phyloP scores from a whole-genome alignment of 257 asterid species.

The Henckelia pumila region DNA sequence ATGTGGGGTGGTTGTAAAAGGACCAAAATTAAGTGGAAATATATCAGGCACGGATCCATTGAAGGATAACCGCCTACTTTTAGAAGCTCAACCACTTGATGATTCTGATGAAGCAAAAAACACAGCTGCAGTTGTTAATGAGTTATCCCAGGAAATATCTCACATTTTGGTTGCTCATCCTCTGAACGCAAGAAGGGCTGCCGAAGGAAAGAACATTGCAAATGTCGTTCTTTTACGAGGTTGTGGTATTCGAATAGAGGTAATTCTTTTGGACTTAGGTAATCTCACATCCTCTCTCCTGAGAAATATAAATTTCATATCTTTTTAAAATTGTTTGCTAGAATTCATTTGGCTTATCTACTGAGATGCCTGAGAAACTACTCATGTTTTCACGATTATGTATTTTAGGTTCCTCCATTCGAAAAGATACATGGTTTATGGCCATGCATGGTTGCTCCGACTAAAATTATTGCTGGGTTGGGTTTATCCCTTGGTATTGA shows the following conservation, averaged over 20 bases:
- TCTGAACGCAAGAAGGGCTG: conserved; percentile 63
- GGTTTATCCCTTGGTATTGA: conserved; percentile 95
- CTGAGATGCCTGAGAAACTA: background rate
- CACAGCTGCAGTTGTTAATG: conserved; percentile 83
- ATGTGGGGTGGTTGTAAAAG: conserved; percentile 98
- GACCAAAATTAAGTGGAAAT: conserved; percentile 93
- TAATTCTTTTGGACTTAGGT: conserved; percentile 24
- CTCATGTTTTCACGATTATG: conserved; percentile 20
- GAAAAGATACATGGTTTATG: conserved; percentile 64
- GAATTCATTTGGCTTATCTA: conserved; percentile 5
- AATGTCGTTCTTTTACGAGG: conserved; percentile 89
- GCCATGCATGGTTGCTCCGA: conserved; percentile 99
- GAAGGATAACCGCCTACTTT: conserved; percentile 84
- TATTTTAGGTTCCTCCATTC: conserved; percentile 77
- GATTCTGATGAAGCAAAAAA: conserved; percentile 80
- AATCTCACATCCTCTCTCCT: conserved; percentile 7
- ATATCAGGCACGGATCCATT: conserved; percentile 96
- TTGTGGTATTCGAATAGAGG: conserved; percentile 98
- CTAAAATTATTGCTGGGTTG: conserved; percentile 95
- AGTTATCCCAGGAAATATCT: conserved; percentile 80
- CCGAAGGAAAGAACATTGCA: conserved; percentile 86
- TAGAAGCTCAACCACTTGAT: conserved; percentile 83
- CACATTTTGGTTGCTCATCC: conserved; percentile 78
- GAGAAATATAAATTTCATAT: conserved; percentile 2
- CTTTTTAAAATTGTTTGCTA: background rate